A percentile compares a stretch with the other conserved stretches of the same genome.
Conservation (phyloP, 2,329 filamentous ascomycete species). For the Helicocarpus griseus region DNA sequence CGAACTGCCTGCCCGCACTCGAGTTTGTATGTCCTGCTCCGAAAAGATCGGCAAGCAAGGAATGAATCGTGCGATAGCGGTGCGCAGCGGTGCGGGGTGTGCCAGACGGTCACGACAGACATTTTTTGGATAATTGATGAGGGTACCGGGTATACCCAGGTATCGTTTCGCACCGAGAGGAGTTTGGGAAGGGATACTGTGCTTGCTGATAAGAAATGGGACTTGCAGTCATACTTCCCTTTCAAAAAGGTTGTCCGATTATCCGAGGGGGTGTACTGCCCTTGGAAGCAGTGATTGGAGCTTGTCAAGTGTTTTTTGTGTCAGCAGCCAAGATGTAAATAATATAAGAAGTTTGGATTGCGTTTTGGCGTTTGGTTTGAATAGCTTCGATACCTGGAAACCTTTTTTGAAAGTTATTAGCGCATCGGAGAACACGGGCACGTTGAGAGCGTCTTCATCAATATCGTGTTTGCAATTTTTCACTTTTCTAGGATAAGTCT, state of each 20-base stretch:
- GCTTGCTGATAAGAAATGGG: not conserved
- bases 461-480: not conserved
- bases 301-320: too few species aligned
- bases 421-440: not conserved
- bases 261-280: not conserved
- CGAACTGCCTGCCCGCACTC: not conserved
- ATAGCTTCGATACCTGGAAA: not conserved
- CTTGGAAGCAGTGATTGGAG: not conserved
- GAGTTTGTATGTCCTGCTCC: not conserved
- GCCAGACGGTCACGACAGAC: not conserved
- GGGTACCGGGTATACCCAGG: not conserved
- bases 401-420: not conserved
- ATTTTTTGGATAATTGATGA: not conserved
- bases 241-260: not conserved
- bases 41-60: not conserved
- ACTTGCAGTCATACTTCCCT: not conserved
- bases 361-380: not conserved
- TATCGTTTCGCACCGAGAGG: not conserved
- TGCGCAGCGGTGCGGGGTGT: not conserved
- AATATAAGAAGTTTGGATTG: not conserved
- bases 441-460: not conserved
- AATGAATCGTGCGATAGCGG: too few species aligned
- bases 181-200: not conserved
- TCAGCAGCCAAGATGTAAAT: too few species aligned
- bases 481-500: not conserved